Conservation (phyloP, 352 stramenopile genomes). For the Globisporangium paroecandrum region DNA sequence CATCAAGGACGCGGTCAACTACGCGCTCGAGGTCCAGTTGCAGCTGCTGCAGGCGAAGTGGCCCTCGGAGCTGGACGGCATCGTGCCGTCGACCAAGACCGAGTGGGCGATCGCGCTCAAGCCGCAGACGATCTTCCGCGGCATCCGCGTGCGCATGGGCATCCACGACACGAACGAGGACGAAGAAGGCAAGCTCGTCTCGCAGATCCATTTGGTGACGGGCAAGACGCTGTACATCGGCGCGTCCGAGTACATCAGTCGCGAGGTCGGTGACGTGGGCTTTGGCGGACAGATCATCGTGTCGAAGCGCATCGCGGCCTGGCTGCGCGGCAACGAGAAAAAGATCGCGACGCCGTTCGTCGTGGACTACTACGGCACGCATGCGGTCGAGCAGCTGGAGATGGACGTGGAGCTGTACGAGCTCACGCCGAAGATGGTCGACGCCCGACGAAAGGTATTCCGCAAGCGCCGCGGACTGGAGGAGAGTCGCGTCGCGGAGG, state of each 20-base stretch:
- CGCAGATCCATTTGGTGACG: constrained; percentile 58
- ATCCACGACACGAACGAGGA: constrained; percentile 58
- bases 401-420: constrained; percentile 61
- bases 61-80: constrained; percentile 47
- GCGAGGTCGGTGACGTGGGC: constrained; percentile 60
- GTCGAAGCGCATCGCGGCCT: constrained; percentile 56
- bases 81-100: constrained; percentile 55
- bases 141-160: constrained; percentile 72
- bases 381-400: constrained; percentile 44
- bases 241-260: constrained; percentile 56
- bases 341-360: constrained; percentile 38
- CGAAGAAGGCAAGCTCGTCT: constrained; percentile 50
- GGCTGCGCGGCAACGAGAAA: constrained; percentile 37
- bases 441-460: constrained; percentile 51
- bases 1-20: constrained; percentile 55
- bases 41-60: constrained; percentile 55
- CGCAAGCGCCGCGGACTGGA: constrained; percentile 36
- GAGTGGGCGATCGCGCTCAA: constrained; percentile 45
- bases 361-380: constrained; percentile 49
- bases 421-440: constrained; percentile 52
- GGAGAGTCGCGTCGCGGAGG: constrained; percentile 24
- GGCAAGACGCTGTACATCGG: constrained; percentile 66
- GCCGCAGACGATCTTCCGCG: constrained; percentile 48
- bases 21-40: constrained; percentile 66
- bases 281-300: constrained; percentile 69